Evolutionary conservation across 2,329 filamentous ascomycete species (phyloP).

Genomic region (Bisporella sp.): DNA sequence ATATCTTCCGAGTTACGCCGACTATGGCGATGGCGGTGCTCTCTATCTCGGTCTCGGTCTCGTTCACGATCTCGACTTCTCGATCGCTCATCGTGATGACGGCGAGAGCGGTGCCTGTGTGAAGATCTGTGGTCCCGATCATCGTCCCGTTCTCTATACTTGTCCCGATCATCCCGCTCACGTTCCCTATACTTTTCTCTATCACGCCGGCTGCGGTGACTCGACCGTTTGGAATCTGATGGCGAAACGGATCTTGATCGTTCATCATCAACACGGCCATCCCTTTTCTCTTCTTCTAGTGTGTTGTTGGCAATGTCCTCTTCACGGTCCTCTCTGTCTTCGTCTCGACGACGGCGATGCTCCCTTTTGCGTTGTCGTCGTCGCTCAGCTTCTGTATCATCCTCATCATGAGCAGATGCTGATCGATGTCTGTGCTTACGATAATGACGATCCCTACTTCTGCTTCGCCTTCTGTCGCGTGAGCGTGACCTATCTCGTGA

Average conservation of each 20-base stretch:
- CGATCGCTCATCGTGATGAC: slow-evolving; percentile 36
- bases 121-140: slow-evolving; percentile 35
- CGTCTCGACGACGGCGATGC: slow-evolving; percentile 19
- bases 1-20: slow-evolving; percentile 18
- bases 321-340: slow-evolving; percentile 16
- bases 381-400: slow-evolving; percentile 25
- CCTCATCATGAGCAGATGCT: slow-evolving; percentile 18
- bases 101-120: slow-evolving; percentile 37
- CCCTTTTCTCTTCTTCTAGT: slow-evolving; percentile 13
- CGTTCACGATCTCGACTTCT: slow-evolving; percentile 30
- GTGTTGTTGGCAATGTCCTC: slow-evolving; percentile 14
- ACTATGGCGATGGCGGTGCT: slow-evolving; percentile 29
- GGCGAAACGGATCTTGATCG: slow-evolving; percentile 60
- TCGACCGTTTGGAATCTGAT: slow-evolving; percentile 47
- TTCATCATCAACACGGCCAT: slow-evolving; percentile 39
- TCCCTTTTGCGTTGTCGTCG: slow-evolving; percentile 24
- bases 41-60: slow-evolving; percentile 35
- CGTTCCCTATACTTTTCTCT: slow-evolving; percentile 42
- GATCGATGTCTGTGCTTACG: slow-evolving; percentile 26
- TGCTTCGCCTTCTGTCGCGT: slow-evolving; percentile 18
- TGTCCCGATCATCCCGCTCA: slow-evolving; percentile 41
- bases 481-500: slow-evolving; percentile 30
- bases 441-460: slow-evolving; percentile 20
- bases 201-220: slow-evolving; percentile 56
- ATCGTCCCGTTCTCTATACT: slow-evolving; percentile 35